Percentiles rank a stretch among this genome's conserved stretches.
Conservation (phyloP, 2,329 filamentous ascomycete genomes). For the Fusarium cyanostomum region DNA sequence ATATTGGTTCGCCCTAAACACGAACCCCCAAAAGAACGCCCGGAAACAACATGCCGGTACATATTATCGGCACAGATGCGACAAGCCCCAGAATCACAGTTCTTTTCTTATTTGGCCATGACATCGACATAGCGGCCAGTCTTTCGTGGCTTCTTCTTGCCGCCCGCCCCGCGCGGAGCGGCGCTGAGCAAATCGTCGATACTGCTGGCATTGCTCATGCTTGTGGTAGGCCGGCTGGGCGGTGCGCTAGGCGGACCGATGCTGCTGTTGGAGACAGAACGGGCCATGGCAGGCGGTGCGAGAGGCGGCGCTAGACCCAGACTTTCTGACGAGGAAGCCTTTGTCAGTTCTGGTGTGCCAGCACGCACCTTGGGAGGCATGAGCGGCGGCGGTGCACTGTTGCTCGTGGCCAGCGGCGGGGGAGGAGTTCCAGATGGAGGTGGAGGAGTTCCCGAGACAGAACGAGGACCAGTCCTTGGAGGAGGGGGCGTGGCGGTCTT, state of each 20-base stretch:
- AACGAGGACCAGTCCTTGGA: slow-evolving; percentile 69
- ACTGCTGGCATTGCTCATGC: slow-evolving; percentile 90
- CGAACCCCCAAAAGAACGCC: slow-evolving; percentile 36
- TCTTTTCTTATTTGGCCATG: slow-evolving; percentile 73
- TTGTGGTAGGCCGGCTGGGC: slow-evolving; percentile 76
- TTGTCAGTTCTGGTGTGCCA: slow-evolving; percentile 46
- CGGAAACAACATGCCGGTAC: slow-evolving; percentile 8
- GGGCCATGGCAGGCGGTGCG: slow-evolving; percentile 53
- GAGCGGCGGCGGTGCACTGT: slow-evolving; percentile 46
- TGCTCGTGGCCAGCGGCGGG: slow-evolving; percentile 42
- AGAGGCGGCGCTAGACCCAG: slow-evolving; percentile 48
- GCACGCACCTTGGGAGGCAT: slow-evolving; percentile 43
- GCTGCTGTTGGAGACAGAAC: slow-evolving; percentile 60
- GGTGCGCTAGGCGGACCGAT: slow-evolving; percentile 59
- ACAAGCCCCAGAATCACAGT: slow-evolving; percentile 7
- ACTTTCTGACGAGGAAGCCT: slow-evolving; percentile 50
- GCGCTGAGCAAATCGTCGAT: slow-evolving; percentile 92
- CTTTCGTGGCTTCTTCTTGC: slow-evolving; percentile 77
- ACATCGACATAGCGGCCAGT: slow-evolving; percentile 93
- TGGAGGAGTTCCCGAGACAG: slow-evolving; percentile 60
- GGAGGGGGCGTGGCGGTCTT: slow-evolving; percentile 80
- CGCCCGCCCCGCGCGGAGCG: slow-evolving; percentile 71
- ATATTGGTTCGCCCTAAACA: slow-evolving; percentile 30
- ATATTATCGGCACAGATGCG: slow-evolving; percentile 16
- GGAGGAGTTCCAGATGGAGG: slow-evolving; percentile 50